phyloP scores from a whole-genome alignment of 805 yeast species.

The Yamadazyma sp. region DNA sequence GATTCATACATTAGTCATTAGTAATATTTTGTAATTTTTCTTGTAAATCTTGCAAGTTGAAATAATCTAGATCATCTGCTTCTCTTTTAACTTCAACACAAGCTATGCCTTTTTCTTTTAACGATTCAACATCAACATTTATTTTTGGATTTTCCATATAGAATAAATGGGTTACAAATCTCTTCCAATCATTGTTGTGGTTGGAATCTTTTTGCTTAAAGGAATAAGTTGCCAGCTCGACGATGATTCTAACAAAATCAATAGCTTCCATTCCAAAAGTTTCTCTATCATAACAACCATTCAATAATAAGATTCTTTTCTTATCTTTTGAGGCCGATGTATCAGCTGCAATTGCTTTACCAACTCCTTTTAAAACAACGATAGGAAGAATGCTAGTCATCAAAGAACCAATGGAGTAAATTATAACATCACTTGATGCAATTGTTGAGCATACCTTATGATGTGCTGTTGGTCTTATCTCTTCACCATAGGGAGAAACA shows the following conservation, averaged over 20 bases:
- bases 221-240: constrained; percentile 56
- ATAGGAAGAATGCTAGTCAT: constrained; percentile 88
- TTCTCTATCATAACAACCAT: constrained; percentile 78
- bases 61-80: constrained; percentile 22
- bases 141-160: constrained; percentile 52
- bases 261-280: constrained; percentile 63
- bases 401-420: constrained; percentile 83
- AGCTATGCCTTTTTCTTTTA: constrained; percentile 42
- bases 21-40: constrained; percentile 15
- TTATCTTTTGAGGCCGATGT: constrained; percentile 14
- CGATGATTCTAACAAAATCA: constrained; percentile 56
- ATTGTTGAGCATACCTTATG: constrained; percentile 55
- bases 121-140: constrained; percentile 39
- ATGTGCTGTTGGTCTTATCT: constrained; percentile 73
- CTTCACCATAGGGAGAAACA: constrained; percentile 85
- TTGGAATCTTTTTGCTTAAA: constrained; percentile 14
- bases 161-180: constrained; percentile 62
- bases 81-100: constrained; percentile 41
- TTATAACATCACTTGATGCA: constrained; percentile 48
- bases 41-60: constrained; percentile 43
- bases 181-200: constrained; percentile 28
- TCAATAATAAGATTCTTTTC: constrained; percentile 61
- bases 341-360: constrained; percentile 49
- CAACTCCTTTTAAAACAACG: constrained; percentile 68
- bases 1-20: neutral